Evolutionary conservation across 169 alveolate species (phyloP).

Genomic region (Plasmodium vinckei): DNA sequence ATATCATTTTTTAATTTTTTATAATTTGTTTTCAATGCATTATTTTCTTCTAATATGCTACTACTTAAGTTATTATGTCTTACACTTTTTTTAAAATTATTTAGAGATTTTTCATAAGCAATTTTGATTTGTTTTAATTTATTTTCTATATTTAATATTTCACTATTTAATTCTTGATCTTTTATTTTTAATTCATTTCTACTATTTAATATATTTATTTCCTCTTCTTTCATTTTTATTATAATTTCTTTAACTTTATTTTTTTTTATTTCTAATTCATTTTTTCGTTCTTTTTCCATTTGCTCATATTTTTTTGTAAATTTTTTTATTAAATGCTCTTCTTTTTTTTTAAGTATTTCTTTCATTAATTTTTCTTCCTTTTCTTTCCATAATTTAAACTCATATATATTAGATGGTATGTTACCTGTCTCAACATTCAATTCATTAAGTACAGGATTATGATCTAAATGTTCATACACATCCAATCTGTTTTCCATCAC

Average conservation of each 20-base stretch:
- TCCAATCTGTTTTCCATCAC: not conserved
- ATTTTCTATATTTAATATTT: slow-evolving; percentile 32
- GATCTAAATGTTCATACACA: not conserved
- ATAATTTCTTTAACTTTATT: slow-evolving; percentile 66
- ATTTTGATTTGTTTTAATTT: slow-evolving; percentile 57
- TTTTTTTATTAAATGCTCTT: slow-evolving; percentile 23
- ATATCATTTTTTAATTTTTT: slow-evolving; percentile 1
- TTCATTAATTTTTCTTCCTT: slow-evolving; percentile 27
- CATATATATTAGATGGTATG: slow-evolving; percentile 41
- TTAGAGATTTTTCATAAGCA: slow-evolving; percentile 60
- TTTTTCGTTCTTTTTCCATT: slow-evolving; percentile 67
- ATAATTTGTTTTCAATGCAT: slow-evolving; percentile 1
- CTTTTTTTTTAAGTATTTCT: slow-evolving; percentile 33
- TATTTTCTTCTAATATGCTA: slow-evolving; percentile 37
- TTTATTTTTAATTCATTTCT: slow-evolving; percentile 33
- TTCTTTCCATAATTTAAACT: slow-evolving; percentile 63
- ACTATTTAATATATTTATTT: slow-evolving; percentile 44
- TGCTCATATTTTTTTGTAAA: slow-evolving; percentile 37
- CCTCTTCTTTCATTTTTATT: slow-evolving; percentile 57
- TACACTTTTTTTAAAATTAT: slow-evolving; percentile 20
- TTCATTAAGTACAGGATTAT: not conserved
- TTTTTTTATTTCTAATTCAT: slow-evolving; percentile 51
- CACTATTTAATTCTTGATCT: slow-evolving; percentile 63
- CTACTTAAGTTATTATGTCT: slow-evolving; percentile 19
- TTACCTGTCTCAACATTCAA: not conserved